phyloP scores from a whole-genome alignment of 768 basidiomycete species.

The Suillus sp. region DNA sequence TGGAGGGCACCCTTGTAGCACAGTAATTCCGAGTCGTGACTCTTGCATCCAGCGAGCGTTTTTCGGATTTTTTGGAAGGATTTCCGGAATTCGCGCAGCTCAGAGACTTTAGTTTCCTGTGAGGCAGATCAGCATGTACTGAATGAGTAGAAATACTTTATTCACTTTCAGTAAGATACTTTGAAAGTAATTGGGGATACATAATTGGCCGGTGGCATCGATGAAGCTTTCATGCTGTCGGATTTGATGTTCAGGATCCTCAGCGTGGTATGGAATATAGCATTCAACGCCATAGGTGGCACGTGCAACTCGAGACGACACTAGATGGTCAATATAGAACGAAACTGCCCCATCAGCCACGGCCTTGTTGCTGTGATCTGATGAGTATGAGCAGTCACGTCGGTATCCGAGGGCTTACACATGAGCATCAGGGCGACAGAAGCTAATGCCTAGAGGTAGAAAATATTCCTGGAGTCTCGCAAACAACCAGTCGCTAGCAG shows the following conservation, averaged over 20 bases:
- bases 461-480: conserved; percentile 40
- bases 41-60: background rate
- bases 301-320: conserved; percentile 44
- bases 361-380: conserved; percentile 40
- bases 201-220: conserved; percentile 28
- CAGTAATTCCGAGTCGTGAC: background rate
- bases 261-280: conserved; percentile 26
- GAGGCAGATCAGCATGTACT: conserved; percentile 13
- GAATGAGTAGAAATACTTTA: background rate
- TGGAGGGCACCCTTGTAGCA: conserved; percentile 14
- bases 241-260: conserved; percentile 37
- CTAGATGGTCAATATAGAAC: conserved; percentile 46
- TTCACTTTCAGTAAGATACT: conserved; percentile 42
- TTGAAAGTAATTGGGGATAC: conserved; percentile 37
- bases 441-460: conserved; percentile 36
- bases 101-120: conserved; percentile 26
- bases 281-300: conserved; percentile 41
- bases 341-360: conserved; percentile 51
- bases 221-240: conserved; percentile 29
- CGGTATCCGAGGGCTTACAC: conserved; percentile 39
- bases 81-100: conserved; percentile 15
- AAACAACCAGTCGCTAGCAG: conserved; percentile 50
- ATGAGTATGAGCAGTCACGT: background rate
- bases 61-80: background rate
- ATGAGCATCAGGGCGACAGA: conserved; percentile 51